Conservation (phyloP, 2,329 filamentous ascomycete genomes). For the Ophiostoma angusticollis region DNA sequence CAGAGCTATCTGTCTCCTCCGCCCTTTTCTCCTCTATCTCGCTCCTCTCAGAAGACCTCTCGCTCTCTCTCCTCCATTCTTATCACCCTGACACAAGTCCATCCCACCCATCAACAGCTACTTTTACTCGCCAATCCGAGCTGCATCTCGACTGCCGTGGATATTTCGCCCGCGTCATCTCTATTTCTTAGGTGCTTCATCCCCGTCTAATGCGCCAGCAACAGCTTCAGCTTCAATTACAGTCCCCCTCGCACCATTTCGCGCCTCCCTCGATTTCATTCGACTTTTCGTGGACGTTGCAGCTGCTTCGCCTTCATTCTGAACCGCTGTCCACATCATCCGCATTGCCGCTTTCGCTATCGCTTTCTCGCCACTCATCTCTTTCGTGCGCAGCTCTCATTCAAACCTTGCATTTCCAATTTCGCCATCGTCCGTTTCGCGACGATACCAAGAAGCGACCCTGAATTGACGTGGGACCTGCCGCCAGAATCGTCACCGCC, state of each 20-base stretch:
- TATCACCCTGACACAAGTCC: not conserved
- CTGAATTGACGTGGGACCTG: not conserved
- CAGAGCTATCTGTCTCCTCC: not conserved
- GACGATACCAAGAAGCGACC: not conserved
- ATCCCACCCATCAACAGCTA: no score
- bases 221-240: slow-evolving; percentile 19
- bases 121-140: not conserved
- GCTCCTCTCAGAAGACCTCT: not conserved
- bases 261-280: no score
- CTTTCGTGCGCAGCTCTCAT: not conserved
- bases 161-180: not conserved
- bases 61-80: not conserved
- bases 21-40: not conserved
- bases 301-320: no score
- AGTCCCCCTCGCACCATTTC: slow-evolving; percentile 6
- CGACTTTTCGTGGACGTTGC: no score
- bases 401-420: slow-evolving; percentile 1
- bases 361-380: slow-evolving; percentile 2
- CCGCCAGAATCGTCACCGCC: slow-evolving; percentile 10
- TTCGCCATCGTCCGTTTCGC: slow-evolving; percentile 9
- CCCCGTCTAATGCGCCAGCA: slow-evolving; percentile 11
- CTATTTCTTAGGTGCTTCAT: not conserved
- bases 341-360: no score
- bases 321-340: no score
- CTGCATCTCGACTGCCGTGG: no score